These are phyloP conservation scores for Cladosporium halotolerans DNA, from an alignment of 2,329 filamentous ascomycete genomes.

Conservation along the genomic window DNA sequence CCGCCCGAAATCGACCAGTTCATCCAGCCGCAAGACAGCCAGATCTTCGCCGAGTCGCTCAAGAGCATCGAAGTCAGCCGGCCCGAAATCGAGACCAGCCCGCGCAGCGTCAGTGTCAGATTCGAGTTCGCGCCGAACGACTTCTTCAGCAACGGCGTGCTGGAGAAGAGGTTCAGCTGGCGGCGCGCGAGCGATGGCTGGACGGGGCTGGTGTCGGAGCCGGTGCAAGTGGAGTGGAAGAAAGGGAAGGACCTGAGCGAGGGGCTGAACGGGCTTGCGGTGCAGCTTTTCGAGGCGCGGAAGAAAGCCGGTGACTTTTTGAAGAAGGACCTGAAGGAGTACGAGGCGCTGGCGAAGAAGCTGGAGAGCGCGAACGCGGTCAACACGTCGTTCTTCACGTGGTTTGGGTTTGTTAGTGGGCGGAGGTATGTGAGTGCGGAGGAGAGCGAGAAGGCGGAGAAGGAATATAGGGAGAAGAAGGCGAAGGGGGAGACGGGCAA, in stretches of 20 bases:
- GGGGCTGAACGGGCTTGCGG: slow-evolving; percentile 69
- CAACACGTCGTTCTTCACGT: slow-evolving; percentile 74
- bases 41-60: slow-evolving; percentile 63
- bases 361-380: slow-evolving; percentile 39
- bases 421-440: slow-evolving; percentile 63
- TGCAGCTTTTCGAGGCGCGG: slow-evolving; percentile 61
- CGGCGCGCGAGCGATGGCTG: slow-evolving; percentile 62
- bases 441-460: slow-evolving; percentile 58
- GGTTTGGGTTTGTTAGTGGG: slow-evolving; percentile 68
- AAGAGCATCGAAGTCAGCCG: slow-evolving; percentile 65
- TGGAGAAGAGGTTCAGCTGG: slow-evolving; percentile 93
- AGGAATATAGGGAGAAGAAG: slow-evolving; percentile 56
- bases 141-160: slow-evolving; percentile 67
- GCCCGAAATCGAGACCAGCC: slow-evolving; percentile 72
- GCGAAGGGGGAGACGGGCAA: slow-evolving; percentile 37
- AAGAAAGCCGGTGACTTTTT: slow-evolving; percentile 40
- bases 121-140: slow-evolving; percentile 79
- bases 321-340: slow-evolving; percentile 47
- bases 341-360: slow-evolving; percentile 49
- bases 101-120: slow-evolving; percentile 69
- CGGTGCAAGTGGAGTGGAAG: slow-evolving; percentile 78
- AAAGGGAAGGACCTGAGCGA: slow-evolving; percentile 72
- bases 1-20: slow-evolving; percentile 81
- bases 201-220: slow-evolving; percentile 77
- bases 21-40: slow-evolving; percentile 74